These are phyloP conservation scores for Cyclotella sp. DNA, from an alignment of 108 stramenopile species.

Conservation along the genomic window DNA sequence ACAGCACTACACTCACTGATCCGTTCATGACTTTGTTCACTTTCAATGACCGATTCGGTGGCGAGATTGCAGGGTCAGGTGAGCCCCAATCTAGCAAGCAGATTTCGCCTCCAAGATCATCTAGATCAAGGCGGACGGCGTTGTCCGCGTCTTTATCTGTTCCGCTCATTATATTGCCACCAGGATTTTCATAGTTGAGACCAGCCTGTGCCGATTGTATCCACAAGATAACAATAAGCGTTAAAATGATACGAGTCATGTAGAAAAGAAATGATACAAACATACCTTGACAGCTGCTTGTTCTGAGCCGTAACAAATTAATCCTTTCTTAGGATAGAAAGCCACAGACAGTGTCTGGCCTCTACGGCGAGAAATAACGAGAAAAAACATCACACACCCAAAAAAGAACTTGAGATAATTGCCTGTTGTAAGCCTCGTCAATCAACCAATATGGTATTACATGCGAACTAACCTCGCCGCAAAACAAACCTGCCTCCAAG, in stretches of 20 bases:
- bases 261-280: background rate
- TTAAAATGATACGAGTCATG: no score
- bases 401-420: no score
- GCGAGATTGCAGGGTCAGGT: conserved; percentile 44
- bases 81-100: conserved; percentile 54
- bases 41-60: conserved; percentile 44
- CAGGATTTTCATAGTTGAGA: conserved; percentile 53
- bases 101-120: conserved; percentile 57
- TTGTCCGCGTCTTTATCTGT: conserved; percentile 31
- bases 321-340: conserved; percentile 79
- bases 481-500: conserved; percentile 75
- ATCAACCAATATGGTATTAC: no score
- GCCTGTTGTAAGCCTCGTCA: no score
- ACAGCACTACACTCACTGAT: conserved; percentile 42
- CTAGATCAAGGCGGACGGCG: conserved; percentile 52
- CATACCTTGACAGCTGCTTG: conserved; percentile 82
- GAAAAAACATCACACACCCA: no score
- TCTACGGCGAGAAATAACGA: conserved; percentile 3
- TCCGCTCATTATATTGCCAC: conserved; percentile 34
- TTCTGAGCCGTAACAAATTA: conserved; percentile 83
- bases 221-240: background rate
- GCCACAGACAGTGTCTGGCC: conserved; percentile 84
- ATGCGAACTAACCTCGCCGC: conserved; percentile 63
- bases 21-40: conserved; percentile 49
- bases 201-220: conserved; percentile 28